These are phyloP conservation scores for Ustilago curta DNA, from an alignment of 1,284 basidiomycete genomes.

Conservation along the genomic window DNA sequence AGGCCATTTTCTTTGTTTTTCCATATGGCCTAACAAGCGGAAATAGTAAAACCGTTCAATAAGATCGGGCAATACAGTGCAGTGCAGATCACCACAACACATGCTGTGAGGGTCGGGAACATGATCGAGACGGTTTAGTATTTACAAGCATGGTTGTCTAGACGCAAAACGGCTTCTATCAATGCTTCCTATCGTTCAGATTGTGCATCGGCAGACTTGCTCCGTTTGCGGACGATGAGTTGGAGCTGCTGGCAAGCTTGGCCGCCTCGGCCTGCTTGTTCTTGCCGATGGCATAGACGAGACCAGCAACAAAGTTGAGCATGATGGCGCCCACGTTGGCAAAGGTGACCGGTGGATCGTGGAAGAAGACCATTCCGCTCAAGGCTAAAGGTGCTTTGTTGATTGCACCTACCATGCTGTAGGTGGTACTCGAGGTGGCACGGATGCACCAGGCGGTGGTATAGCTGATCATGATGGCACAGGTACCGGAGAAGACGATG, in stretches of 20 bases:
- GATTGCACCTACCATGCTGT: constrained; percentile 98
- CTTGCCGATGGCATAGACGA: constrained; percentile 66
- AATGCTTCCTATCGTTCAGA: constrained; percentile 45
- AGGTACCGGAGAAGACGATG: constrained; percentile 94
- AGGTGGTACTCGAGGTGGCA: constrained; percentile 95
- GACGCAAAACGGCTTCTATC: constrained; percentile 3
- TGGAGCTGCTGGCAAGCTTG: constrained; percentile 44
- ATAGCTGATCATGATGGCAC: constrained; percentile 96
- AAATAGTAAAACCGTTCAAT: too few species aligned
- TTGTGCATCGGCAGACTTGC: constrained; percentile 43
- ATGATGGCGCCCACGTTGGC: constrained; percentile 88
- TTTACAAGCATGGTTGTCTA: neutral
- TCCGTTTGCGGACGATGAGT: constrained; percentile 35
- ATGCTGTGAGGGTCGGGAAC: too few species aligned
- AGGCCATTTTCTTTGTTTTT: too few species aligned
- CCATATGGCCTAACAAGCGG: too few species aligned
- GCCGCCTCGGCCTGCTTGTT: constrained; percentile 65
- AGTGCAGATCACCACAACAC: too few species aligned
- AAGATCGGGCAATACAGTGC: too few species aligned
- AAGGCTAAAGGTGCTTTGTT: constrained; percentile 96
- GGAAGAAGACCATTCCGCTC: constrained; percentile 71
- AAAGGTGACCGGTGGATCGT: constrained; percentile 80
- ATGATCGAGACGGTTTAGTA: neutral
- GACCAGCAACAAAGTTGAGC: constrained; percentile 87
- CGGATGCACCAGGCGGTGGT: constrained; percentile 99